phyloP scores from a whole-genome alignment of 306 rosid species.

The Pyrus communis region DNA sequence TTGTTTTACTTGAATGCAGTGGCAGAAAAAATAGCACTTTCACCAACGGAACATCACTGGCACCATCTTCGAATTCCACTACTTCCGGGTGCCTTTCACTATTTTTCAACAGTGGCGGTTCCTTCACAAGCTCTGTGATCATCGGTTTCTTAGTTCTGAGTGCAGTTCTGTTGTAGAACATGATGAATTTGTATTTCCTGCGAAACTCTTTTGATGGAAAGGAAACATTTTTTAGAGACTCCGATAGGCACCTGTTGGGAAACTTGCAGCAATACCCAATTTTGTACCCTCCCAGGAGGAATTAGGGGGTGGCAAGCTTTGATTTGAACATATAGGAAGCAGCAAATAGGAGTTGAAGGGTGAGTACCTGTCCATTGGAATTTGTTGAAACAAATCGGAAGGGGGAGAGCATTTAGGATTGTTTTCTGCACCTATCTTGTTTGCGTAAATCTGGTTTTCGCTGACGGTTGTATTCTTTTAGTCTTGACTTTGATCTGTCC shows the following conservation, averaged over 20 bases:
- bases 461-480: conserved; percentile 6
- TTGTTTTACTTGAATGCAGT: conserved; percentile 31
- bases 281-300: conserved; percentile 39
- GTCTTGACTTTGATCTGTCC: background rate
- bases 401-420: conserved; percentile 24
- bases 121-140: conserved; percentile 41
- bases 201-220: conserved; percentile 5
- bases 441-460: background rate
- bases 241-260: conserved; percentile 17
- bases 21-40: conserved; percentile 49
- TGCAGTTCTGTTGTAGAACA: conserved; percentile 44
- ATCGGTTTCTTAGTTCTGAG: conserved; percentile 31
- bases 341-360: conserved; percentile 12
- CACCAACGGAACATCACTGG: conserved; percentile 45
- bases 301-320: conserved; percentile 35
- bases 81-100: conserved; percentile 48
- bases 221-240: conserved; percentile 16
- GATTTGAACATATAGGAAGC: conserved; percentile 27
- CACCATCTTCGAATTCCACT: conserved; percentile 65
- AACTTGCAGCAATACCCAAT: conserved; percentile 44
- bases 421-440: conserved; percentile 25
- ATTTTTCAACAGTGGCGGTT: conserved; percentile 30
- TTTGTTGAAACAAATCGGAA: conserved; percentile 41
- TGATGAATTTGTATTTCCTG: conserved; percentile 3
- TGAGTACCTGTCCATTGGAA: conserved; percentile 23